A percentile compares a stretch with the other conserved stretches of the same genome.
These are phyloP conservation scores for Fraxinus paxiana DNA, from an alignment of 305 asterid genomes.

Conservation along the genomic window DNA sequence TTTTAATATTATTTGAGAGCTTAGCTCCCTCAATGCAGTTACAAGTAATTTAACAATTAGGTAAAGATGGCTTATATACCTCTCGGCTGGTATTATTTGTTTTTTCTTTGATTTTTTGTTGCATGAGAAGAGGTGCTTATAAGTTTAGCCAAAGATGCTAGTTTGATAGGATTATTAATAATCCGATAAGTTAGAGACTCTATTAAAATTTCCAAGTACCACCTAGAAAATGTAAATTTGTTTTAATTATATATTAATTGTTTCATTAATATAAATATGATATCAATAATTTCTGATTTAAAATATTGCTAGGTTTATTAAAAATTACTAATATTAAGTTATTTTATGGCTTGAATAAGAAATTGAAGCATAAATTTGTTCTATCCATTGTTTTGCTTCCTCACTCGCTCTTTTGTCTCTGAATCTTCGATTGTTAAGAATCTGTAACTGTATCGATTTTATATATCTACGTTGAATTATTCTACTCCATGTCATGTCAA, in stretches of 20 bases:
- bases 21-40: not conserved
- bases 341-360: not conserved
- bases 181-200: not conserved
- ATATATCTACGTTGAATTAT: not conserved
- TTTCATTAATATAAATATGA: not conserved
- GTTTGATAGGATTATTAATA: not conserved
- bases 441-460: not conserved
- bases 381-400: not conserved
- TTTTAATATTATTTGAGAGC: not conserved
- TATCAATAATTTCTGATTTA: not conserved
- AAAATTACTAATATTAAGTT: slow-evolving; percentile 3
- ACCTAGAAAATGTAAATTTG: not conserved
- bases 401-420: not conserved
- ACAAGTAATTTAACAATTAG: not conserved
- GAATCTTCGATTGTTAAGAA: not conserved
- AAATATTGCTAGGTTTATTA: not conserved
- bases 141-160: not conserved
- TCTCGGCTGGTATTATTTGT: not conserved
- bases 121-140: too few species aligned
- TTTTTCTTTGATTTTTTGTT: not conserved
- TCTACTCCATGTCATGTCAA: slow-evolving; percentile 1
- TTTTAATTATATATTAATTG: too few species aligned
- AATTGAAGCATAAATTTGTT: not conserved
- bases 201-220: not conserved
- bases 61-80: not conserved